phyloP scores from a whole-genome alignment of 331 rosid genomes.

The Pyrus hybrid region DNA sequence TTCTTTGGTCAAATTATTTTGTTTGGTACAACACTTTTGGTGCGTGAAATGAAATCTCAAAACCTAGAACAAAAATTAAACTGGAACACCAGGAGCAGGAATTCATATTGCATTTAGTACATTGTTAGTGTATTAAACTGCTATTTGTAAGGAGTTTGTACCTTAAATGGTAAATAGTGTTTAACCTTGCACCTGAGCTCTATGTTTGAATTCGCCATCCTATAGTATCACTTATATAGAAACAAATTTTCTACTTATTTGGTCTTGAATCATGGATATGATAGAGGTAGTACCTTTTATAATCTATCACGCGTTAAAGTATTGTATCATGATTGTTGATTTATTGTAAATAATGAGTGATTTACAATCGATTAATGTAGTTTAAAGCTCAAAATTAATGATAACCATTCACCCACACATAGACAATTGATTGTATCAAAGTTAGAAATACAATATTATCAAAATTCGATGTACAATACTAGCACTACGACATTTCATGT shows the following conservation, averaged over 20 bases:
- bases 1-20: not conserved
- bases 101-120: not conserved
- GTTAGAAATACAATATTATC: no score
- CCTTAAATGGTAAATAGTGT: no score
- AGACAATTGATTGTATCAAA: not conserved
- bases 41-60: not conserved
- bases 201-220: no score
- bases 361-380: no score
- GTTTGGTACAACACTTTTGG: not conserved
- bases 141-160: no score
- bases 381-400: no score
- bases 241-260: no score
- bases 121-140: not conserved
- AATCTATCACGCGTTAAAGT: fast-evolving
- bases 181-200: not conserved
- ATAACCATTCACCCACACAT: not conserved
- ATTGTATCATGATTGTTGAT: no score
- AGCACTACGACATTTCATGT: no score
- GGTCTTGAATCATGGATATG: not conserved
- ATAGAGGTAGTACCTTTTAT: no score
- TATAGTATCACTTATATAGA: no score
- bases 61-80: not conserved
- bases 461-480: not conserved
- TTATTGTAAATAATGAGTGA: no score
- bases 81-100: not conserved